These are phyloP conservation scores for Gnetum montanum DNA, from an alignment of 75 land plant genomes.

Conservation along the genomic window DNA sequence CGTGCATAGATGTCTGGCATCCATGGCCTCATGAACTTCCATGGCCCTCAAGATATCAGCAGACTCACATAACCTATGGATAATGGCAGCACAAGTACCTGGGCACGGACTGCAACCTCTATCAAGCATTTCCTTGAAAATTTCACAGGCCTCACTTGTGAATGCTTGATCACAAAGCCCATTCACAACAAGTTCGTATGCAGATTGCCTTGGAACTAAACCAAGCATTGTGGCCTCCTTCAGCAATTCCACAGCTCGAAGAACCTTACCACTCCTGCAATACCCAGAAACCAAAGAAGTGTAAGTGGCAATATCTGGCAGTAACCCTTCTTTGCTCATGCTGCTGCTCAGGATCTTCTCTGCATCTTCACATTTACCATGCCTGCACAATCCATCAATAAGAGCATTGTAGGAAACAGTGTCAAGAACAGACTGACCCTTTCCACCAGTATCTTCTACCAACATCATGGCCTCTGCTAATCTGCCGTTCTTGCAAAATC, in stretches of 20 bases:
- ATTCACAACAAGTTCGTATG: slow-evolving; percentile 38
- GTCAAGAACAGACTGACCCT: slow-evolving; percentile 25
- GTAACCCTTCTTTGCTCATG: slow-evolving; percentile 27
- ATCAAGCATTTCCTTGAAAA: slow-evolving; percentile 14
- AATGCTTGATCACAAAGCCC: slow-evolving; percentile 30
- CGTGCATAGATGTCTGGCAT: slow-evolving; percentile 20
- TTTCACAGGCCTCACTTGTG: slow-evolving; percentile 18
- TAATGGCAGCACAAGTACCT: slow-evolving; percentile 16
- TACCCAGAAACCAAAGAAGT: slow-evolving; percentile 39
- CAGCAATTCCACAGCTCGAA: slow-evolving; percentile 32
- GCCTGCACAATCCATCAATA: slow-evolving; percentile 41
- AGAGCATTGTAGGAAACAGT: slow-evolving; percentile 40
- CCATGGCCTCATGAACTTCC: slow-evolving; percentile 17
- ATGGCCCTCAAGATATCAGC: slow-evolving; percentile 20
- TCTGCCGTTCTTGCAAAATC: slow-evolving; percentile 30
- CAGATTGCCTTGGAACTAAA: slow-evolving; percentile 19
- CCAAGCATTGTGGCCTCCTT: slow-evolving; percentile 10
- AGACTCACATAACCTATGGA: slow-evolving; percentile 11
- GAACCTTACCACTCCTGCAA: slow-evolving; percentile 31
- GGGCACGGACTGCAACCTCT: slow-evolving; percentile 20
- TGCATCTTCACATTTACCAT: slow-evolving; percentile 26
- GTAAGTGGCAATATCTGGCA: slow-evolving; percentile 24
- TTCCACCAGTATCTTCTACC: slow-evolving; percentile 35
- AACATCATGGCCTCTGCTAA: slow-evolving; percentile 39
- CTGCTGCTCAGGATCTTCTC: slow-evolving; percentile 24